Evolutionary conservation across 1,284 basidiomycete species (phyloP).

Genomic region (Taiwanofungus camphoratus): DNA sequence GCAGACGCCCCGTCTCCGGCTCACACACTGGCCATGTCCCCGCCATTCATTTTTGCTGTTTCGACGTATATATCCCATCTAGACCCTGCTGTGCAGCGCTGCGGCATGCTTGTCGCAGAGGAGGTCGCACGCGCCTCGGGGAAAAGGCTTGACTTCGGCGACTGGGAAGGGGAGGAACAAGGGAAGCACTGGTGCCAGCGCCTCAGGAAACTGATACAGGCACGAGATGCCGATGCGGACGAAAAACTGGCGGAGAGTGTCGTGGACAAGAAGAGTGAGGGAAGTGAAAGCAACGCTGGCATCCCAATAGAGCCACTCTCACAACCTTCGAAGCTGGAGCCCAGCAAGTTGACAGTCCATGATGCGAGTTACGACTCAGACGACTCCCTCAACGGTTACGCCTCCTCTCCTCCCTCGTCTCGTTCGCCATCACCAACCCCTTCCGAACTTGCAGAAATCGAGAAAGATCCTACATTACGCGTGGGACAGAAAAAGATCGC

Average conservation of each 20-base stretch:
- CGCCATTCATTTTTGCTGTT: slow-evolving; percentile 69
- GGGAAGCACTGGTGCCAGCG: slow-evolving; percentile 61
- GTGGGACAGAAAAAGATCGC: slow-evolving; percentile 60
- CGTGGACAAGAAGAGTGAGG: slow-evolving; percentile 9
- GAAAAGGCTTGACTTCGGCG: slow-evolving; percentile 72
- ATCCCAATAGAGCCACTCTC: not conserved
- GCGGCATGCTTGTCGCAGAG: slow-evolving; percentile 93
- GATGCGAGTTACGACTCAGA: slow-evolving; percentile 60
- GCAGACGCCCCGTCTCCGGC: slow-evolving; percentile 30
- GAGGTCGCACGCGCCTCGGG: slow-evolving; percentile 55
- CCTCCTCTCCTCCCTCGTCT: slow-evolving; percentile 53
- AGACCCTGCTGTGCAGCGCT: slow-evolving; percentile 73
- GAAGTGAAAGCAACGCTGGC: not conserved
- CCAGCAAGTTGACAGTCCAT: slow-evolving; percentile 10
- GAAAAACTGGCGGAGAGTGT: slow-evolving; percentile 15
- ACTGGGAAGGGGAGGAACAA: slow-evolving; percentile 80
- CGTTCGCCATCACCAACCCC: slow-evolving; percentile 76
- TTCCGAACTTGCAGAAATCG: slow-evolving; percentile 76
- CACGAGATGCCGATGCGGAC: slow-evolving; percentile 45
- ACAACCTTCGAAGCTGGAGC: not conserved
- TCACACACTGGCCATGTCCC: slow-evolving; percentile 43
- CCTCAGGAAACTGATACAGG: slow-evolving; percentile 46
- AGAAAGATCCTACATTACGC: slow-evolving; percentile 74
- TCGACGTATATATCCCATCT: slow-evolving; percentile 76
- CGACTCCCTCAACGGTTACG: slow-evolving; percentile 80